Percentiles rank a stretch among this genome's conserved stretches.
phyloP scores from a whole-genome alignment of 2,329 filamentous ascomycete species.

The Fusarium tanahbumbuense region DNA sequence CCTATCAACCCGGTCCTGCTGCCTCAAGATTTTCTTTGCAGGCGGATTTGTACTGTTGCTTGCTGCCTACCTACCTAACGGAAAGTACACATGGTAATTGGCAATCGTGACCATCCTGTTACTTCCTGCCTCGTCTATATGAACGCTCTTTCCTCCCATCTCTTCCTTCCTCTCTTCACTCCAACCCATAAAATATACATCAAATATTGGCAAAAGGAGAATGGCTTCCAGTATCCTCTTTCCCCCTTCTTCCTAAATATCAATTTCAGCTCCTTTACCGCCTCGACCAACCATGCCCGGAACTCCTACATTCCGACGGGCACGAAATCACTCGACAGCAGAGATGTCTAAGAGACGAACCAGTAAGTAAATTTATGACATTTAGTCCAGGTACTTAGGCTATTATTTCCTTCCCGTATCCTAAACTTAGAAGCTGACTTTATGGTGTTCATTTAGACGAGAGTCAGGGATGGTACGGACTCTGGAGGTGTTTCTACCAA shows the following conservation, averaged over 20 bases:
- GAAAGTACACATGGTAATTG: neutral
- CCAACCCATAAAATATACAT: neutral
- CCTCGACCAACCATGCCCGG: neutral
- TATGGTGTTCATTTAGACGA: no score
- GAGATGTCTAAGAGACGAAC: no score
- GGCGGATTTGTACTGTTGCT: no score
- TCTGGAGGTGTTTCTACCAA: no score
- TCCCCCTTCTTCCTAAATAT: neutral
- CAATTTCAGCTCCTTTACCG: neutral
- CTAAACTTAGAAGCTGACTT: no score
- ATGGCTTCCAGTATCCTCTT: neutral
- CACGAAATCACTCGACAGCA: neutral
- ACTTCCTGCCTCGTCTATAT: neutral
- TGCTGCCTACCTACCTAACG: neutral
- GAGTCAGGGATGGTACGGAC: no score
- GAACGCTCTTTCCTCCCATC: neutral
- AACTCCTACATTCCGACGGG: neutral
- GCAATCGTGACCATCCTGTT: neutral
- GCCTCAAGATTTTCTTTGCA: neutral
- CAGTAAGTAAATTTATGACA: no score
- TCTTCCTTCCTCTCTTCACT: neutral
- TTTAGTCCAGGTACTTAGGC: no score
- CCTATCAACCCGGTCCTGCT: neutral
- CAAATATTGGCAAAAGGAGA: neutral
- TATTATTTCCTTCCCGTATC: no score